Conservation (phyloP, 192 early-diverging fungal species). For the Rhizoclosmatium sp. region DNA sequence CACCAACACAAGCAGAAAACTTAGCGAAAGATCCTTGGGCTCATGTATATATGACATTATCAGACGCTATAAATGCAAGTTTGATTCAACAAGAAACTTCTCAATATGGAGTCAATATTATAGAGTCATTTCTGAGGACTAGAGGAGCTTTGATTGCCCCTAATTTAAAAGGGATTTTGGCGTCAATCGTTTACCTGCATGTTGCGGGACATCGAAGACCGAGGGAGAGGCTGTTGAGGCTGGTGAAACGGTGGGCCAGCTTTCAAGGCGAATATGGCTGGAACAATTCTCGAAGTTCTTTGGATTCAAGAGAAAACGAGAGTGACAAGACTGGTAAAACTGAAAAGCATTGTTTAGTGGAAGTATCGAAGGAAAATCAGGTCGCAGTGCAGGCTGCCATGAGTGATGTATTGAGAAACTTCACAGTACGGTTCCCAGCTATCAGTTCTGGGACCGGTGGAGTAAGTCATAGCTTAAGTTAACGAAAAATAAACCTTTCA, state of each 20-base stretch:
- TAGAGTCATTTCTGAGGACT: conserved; percentile 28
- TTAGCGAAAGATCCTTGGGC: conserved; percentile 16
- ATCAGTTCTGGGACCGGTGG: conserved; percentile 12
- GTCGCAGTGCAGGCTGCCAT: not conserved
- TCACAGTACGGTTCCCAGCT: conserved; percentile 10
- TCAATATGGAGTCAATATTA: conserved; percentile 25
- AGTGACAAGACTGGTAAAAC: not conserved
- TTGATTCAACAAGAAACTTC: conserved; percentile 16
- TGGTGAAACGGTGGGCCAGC: conserved; percentile 11
- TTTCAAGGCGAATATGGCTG: not conserved
- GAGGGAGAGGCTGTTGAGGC: conserved; percentile 24
- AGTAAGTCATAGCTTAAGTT: not conserved
- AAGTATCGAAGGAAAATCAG: not conserved
- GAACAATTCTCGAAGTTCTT: not conserved
- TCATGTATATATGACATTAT: conserved; percentile 2
- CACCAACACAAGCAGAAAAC: not conserved
- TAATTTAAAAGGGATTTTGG: conserved; percentile 3
- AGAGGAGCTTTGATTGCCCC: not conserved
- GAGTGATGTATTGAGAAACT: conserved; percentile 25
- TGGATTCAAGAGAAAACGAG: not conserved
- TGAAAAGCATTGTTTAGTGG: not conserved
- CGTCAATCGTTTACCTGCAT: conserved; percentile 19
- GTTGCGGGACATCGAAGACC: conserved; percentile 5
- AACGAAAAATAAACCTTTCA: too few species aligned
- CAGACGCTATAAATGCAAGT: conserved; percentile 17